Evolutionary conservation across 768 basidiomycete species (phyloP).

Genomic region (Podaxis carcinomalis): DNA sequence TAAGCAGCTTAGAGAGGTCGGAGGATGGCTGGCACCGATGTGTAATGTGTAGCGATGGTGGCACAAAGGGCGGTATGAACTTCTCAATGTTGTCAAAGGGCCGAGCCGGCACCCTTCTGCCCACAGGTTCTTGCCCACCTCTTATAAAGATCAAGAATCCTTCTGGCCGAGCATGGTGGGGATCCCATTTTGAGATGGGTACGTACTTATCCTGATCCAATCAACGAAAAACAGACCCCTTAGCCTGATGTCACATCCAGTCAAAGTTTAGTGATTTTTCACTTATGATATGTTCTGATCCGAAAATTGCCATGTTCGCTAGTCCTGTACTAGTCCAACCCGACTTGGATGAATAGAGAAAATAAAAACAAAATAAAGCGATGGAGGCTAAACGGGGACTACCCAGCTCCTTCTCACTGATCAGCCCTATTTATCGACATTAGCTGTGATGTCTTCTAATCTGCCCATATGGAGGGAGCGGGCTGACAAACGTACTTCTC

Average conservation of each 20-base stretch:
- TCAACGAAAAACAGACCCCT: not conserved
- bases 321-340: not conserved
- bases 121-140: constrained; percentile 13
- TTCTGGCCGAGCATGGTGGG: constrained; percentile 9
- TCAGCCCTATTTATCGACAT: not conserved
- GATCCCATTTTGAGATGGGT: constrained; percentile 8
- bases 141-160: constrained; percentile 15
- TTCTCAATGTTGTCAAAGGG: constrained; percentile 7
- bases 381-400: not conserved
- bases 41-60: constrained; percentile 17
- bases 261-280: not conserved
- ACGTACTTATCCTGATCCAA: constrained; percentile 12
- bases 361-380: not conserved
- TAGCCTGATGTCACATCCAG: not conserved
- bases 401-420: not conserved
- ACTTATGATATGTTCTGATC: not conserved
- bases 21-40: constrained; percentile 27
- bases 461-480: not conserved
- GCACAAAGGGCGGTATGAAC: constrained; percentile 14
- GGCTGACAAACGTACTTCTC: not conserved
- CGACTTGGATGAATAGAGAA: not conserved
- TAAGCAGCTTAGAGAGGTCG: constrained; percentile 17
- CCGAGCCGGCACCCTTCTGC: constrained; percentile 17
- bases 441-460: not conserved
- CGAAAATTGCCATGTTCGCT: not conserved